phyloP scores from a whole-genome alignment of 202 grass and related monocot genomes.

The Setaria viridis region DNA sequence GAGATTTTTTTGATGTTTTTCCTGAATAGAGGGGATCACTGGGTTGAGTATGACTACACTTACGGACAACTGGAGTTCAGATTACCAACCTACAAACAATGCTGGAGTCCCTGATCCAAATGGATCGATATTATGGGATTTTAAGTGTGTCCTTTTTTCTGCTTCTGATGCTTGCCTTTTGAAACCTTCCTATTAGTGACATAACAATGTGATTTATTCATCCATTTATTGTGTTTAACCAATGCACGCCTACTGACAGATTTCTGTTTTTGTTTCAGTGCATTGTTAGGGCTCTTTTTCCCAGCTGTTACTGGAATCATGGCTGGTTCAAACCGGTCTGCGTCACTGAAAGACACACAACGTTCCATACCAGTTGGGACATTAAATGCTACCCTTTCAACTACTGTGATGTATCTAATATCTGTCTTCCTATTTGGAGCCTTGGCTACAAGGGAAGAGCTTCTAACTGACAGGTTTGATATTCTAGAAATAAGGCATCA shows the following conservation, averaged over 20 bases:
- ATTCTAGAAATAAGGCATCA: conserved; percentile 31
- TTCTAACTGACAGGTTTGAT: conserved; percentile 79
- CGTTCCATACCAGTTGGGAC: conserved; percentile 92
- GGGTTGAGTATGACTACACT: conserved; percentile 76
- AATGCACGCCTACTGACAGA: background rate
- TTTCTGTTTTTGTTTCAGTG: conserved; percentile 53
- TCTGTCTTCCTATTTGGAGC: conserved; percentile 91
- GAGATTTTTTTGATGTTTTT: conserved; percentile 17
- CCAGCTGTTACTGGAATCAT: conserved; percentile 98
- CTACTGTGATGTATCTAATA: conserved; percentile 76
- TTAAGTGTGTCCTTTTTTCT: conserved; percentile 64
- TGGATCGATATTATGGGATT: conserved; percentile 85
- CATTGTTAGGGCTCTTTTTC: conserved; percentile 91
- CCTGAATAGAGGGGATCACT: conserved; percentile 65
- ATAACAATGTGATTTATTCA: background rate
- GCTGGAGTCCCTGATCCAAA: conserved; percentile 88
- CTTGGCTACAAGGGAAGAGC: conserved; percentile 87
- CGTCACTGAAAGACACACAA: conserved; percentile 93
- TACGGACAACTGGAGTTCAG: conserved; percentile 78
- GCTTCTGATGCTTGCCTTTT: conserved; percentile 12
- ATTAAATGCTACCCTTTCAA: conserved; percentile 73
- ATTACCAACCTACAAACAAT: conserved; percentile 87
- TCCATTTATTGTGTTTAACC: background rate
- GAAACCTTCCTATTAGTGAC: background rate
- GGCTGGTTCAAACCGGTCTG: conserved; percentile 93